phyloP scores from a whole-genome alignment of 2,329 filamentous ascomycete genomes.

The Cladosporium austrohemisphaericum region DNA sequence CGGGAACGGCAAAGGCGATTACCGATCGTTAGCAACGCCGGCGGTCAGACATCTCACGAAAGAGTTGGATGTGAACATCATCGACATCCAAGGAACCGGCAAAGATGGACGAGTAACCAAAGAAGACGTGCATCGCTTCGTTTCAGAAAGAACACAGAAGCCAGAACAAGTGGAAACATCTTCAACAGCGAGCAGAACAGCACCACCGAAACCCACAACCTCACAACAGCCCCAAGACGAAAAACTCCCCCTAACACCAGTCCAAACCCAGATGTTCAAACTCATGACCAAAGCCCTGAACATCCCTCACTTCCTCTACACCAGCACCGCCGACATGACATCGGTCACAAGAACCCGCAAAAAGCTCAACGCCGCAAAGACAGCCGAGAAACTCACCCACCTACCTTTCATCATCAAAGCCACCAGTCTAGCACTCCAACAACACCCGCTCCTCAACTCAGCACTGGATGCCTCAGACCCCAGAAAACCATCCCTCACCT shows the following conservation, averaged over 20 bases:
- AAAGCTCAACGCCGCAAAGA: slow-evolving; percentile 63
- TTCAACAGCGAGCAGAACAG: slow-evolving; percentile 20
- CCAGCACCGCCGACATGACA: slow-evolving; percentile 82
- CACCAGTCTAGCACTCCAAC: slow-evolving; percentile 75
- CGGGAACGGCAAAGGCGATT: slow-evolving; percentile 48
- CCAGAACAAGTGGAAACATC: slow-evolving; percentile 29
- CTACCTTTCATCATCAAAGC: slow-evolving; percentile 96
- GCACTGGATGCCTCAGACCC: slow-evolving; percentile 65
- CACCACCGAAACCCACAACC: slow-evolving; percentile 23
- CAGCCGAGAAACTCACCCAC: slow-evolving; percentile 69
- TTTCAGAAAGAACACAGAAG: slow-evolving; percentile 33
- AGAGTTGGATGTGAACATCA: slow-evolving; percentile 72
- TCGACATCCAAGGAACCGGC: slow-evolving; percentile 76
- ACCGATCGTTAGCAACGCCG: slow-evolving; percentile 78
- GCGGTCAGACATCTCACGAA: slow-evolving; percentile 87
- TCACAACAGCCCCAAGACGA: slow-evolving; percentile 55
- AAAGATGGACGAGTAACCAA: slow-evolving; percentile 89
- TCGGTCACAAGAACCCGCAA: slow-evolving; percentile 67
- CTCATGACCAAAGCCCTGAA: slow-evolving; percentile 86
- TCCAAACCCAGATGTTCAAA: slow-evolving; percentile 94
- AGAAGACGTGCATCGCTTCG: slow-evolving; percentile 69
- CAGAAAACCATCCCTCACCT: slow-evolving; percentile 68
- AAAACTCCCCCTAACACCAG: slow-evolving; percentile 65
- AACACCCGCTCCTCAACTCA: slow-evolving; percentile 84
- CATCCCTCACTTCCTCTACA: slow-evolving; percentile 95